These are phyloP conservation scores for Backusella psychrophila DNA, from an alignment of 192 early-diverging fungal species.

Conservation along the genomic window DNA sequence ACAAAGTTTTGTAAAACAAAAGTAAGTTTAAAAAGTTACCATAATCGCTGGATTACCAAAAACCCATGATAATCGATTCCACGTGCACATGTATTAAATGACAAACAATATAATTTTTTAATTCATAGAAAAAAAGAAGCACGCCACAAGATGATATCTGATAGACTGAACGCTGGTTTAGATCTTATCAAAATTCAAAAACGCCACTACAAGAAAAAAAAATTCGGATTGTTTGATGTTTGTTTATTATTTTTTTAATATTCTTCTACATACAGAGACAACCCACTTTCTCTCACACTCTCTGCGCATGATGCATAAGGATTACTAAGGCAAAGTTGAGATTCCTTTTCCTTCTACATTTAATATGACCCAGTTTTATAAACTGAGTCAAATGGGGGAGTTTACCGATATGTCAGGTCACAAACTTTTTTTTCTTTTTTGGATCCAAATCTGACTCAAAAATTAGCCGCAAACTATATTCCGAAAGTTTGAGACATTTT, in stretches of 20 bases:
- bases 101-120: background rate
- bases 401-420: background rate
- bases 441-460: conserved; percentile 1
- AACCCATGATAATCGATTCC: background rate
- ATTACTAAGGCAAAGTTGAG: background rate
- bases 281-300: background rate
- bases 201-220: background rate
- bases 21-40: conserved; percentile 1
- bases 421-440: conserved; percentile 1
- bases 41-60: background rate
- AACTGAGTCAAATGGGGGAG: background rate
- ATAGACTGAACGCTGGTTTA: background rate
- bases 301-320: background rate
- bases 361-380: background rate
- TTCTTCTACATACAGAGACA: background rate
- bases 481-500: conserved; percentile 1
- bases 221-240: background rate
- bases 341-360: background rate
- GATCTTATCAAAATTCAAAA: background rate
- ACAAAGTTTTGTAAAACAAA: background rate
- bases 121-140: conserved; percentile 1
- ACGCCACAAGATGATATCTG: background rate
- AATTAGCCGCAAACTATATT: background rate
- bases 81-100: background rate
- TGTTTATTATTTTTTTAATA: background rate